Conservation (phyloP, 768 basidiomycete species). For the Boletus eberwhitei region DNA sequence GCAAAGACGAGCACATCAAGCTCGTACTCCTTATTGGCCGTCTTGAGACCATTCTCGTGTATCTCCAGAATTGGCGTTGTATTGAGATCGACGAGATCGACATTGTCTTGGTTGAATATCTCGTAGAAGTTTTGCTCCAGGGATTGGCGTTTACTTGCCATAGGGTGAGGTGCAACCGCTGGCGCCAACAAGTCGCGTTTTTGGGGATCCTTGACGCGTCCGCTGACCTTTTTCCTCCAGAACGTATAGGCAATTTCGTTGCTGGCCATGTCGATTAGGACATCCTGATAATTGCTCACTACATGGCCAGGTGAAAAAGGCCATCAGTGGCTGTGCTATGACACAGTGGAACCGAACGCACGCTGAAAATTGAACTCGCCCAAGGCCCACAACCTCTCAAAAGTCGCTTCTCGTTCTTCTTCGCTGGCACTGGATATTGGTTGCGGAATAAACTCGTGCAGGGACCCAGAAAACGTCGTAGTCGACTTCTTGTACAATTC, state of each 20-base stretch:
- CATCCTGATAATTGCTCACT: constrained; percentile 9
- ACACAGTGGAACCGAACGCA: not conserved
- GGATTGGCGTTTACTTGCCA: constrained; percentile 6
- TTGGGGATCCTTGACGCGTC: constrained; percentile 8
- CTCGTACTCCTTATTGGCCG: constrained; percentile 3
- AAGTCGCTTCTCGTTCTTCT: constrained; percentile 6
- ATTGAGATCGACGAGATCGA: constrained; percentile 11
- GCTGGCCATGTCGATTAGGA: not conserved
- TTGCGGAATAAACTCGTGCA: not conserved
- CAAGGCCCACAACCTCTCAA: constrained; percentile 8
- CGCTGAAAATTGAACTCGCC: constrained; percentile 7
- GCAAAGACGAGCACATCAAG: constrained; percentile 15
- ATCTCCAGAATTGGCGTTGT: constrained; percentile 10
- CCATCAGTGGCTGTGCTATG: too few relatives aligned
- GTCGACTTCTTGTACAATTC: constrained; percentile 1
- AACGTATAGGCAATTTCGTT: constrained; percentile 7
- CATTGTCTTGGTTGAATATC: constrained; percentile 14
- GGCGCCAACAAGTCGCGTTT: constrained; percentile 17
- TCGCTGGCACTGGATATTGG: constrained; percentile 1
- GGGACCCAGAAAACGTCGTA: not conserved
- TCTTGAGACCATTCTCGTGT: constrained; percentile 5
- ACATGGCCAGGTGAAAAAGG: not conserved
- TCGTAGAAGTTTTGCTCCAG: constrained; percentile 14
- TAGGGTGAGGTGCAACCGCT: constrained; percentile 6
- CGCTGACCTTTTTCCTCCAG: constrained; percentile 15